Evolutionary conservation across 257 asterid genomes (phyloP), one percentile per base, ranked within the genome.

Genomic region (Parsonsia alboflavescens): DNA sequence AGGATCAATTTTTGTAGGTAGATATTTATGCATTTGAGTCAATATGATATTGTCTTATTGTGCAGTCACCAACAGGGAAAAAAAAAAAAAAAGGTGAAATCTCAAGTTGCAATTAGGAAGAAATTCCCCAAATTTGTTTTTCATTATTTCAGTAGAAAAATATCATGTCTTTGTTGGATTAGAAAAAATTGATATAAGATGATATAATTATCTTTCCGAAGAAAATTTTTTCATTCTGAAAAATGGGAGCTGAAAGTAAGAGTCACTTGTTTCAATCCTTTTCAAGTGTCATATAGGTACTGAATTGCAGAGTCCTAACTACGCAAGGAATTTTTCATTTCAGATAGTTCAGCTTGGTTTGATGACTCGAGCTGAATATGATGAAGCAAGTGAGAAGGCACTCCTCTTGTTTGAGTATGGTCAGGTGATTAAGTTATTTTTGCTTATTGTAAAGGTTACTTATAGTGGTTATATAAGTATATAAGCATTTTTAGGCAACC

Each of bases 311-410:
- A 41, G 21, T 57, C 2, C 63, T 46, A 67, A 48, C 24, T 71
- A 45, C 74, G 68, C 24, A 73, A 74, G 70, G 42, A 61, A 68
- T 68, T 79, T 78, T 78, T 17, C 56, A 30, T 80, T 82, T 74
- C 90, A 95, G 98, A 92, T 95, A 73, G 77, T 95, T 79, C 78
- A 82, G 79, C 81, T 72, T 15, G 94, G 97, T 73, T 85, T 92
- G 80, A 95, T 95, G 97, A 82, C 86, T 81, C 88, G 77, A 83
- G 92, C 88, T 64, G 96, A 95, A 73, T 95, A 82, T 79, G 82
- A 84, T 72, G 86, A 85, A 84, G 97, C 89, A 71, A 92, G 98
- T 71, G 82, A 75, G 71, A 96, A 88, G 79, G 97, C 99, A 75
- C 81, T 90, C 70, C 75, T 85, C 78, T 85, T 95, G 76, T 95